These are phyloP conservation scores for Obelidium mucronatum DNA, from an alignment of 192 early-diverging fungal species.

Conservation along the genomic window DNA sequence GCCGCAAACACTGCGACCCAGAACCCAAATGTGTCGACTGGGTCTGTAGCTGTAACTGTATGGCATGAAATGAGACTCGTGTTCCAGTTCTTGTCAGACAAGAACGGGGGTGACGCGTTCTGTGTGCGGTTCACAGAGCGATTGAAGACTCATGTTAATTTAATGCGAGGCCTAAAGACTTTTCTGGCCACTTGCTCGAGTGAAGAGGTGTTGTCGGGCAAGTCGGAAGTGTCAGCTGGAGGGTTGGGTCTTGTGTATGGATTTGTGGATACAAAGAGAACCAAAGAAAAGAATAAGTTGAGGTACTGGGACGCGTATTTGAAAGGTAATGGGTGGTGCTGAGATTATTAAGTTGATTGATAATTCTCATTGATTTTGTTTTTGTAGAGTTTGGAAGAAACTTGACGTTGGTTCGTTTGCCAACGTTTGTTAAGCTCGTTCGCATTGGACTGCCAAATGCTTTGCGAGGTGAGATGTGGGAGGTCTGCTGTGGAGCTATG, in stretches of 20 bases:
- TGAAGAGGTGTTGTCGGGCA: conserved; percentile 74
- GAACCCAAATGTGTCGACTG: conserved; percentile 40
- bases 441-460: conserved; percentile 88
- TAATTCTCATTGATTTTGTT: conserved; percentile 6
- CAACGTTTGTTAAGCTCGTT: conserved; percentile 89
- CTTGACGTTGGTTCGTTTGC: conserved; percentile 78
- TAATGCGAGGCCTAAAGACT: conserved; percentile 81
- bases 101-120: conserved; percentile 76
- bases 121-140: conserved; percentile 79
- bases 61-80: conserved; percentile 92
- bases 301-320: conserved; percentile 81
- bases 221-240: conserved; percentile 55
- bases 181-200: conserved; percentile 82
- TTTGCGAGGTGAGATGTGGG: conserved; percentile 94
- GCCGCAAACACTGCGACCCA: conserved; percentile 57
- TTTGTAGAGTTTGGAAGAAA: conserved; percentile 81
- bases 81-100: conserved; percentile 79
- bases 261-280: conserved; percentile 72
- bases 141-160: conserved; percentile 70
- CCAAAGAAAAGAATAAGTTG: conserved; percentile 76
- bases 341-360: not conserved
- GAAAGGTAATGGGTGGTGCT: no score
- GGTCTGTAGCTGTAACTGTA: conserved; percentile 82
- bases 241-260: conserved; percentile 80
- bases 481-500: conserved; percentile 87